Base-by-base conservation (phyloP, 192 early-diverging fungal genomes). In the Geranomyces variabilis region DNA sequence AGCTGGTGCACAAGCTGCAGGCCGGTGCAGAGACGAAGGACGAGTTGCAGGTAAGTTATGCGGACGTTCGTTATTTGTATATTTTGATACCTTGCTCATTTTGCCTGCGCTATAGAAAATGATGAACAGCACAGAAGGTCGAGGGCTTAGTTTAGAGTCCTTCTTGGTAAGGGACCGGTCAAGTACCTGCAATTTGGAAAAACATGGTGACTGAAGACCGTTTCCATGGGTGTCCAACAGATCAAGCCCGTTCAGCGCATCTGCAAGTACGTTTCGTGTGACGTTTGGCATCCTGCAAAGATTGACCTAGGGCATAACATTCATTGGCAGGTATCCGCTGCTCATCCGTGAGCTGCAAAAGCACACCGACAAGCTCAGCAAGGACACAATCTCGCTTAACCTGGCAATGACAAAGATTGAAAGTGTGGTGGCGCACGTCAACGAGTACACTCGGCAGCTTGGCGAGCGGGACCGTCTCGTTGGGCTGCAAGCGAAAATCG, bases 181-280 rank as follows among this genome's bases (percentile, higher is more conserved):
- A 7, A n/a, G n/a, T n/a, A n/a, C n/a, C n/a, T n/a, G n/a, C n/a
- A n/a, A n/a, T n/a, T n/a, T n/a, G n/a, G n/a, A n/a, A n/a, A n/a
- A n/a, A n/a, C n/a, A n/a, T n/a, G n/a, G n/a, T n/a, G n/a, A n/a
- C n/a, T n/a, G n/a, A n/a, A n/a, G n/a, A n/a, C n/a, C n/a, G n/a
- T n/a, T n/a, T n/a, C n/a, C n/a, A n/a, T n/a, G n/a, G n/a, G n/a
- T n/a, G n/a, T n/a, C n/a, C n/a, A n/a, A n/a, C 36, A 62, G 82
- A 87, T 87, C 48, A 87, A 87, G 61, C 85, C 85, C 8, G 82
- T 87, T 6, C 85, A 87, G 70, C 63, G 85, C 48, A 87, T 87
- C 34, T 87, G 85, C 82, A 87, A 87, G 79, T 84, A 47, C 67
- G 75, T 63, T n/a, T 31, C 4, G 0, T 48, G 17, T 68, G 44